These are phyloP conservation scores for Phaeosphaeriaceae sp. DNA, from an alignment of 2,329 filamentous ascomycete genomes.

Conservation along the genomic window DNA sequence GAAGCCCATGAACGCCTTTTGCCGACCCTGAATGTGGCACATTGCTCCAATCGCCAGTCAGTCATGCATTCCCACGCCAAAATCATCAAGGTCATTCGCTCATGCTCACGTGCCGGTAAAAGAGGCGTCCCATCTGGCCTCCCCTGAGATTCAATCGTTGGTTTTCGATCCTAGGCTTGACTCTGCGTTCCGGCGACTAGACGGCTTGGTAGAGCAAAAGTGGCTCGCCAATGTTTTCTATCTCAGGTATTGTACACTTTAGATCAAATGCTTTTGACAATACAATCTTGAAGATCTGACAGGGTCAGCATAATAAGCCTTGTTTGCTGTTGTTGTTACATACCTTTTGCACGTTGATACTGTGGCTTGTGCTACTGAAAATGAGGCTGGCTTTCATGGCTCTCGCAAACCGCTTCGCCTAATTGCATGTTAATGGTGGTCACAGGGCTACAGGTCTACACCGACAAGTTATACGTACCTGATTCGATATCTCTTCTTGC, in stretches of 20 bases:
- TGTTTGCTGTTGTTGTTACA: background rate
- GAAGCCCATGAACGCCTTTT: slow-evolving; percentile 40
- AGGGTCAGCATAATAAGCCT: slow-evolving; percentile 35
- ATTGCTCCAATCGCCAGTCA: slow-evolving; percentile 49
- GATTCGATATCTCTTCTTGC: slow-evolving; percentile 97
- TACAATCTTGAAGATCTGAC: slow-evolving; percentile 98
- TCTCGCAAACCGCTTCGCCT: slow-evolving; percentile 95
- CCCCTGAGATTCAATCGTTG: slow-evolving; percentile 13
- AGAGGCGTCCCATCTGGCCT: slow-evolving; percentile 24
- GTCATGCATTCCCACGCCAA: slow-evolving; percentile 44
- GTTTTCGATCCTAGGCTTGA: slow-evolving; percentile 19
- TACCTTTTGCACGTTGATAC: slow-evolving; percentile 99
- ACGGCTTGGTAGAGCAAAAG: slow-evolving; percentile 77
- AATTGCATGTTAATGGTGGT: slow-evolving; percentile 8
- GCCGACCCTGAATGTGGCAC: slow-evolving; percentile 28
- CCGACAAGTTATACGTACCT: slow-evolving; percentile 65
- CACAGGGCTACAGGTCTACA: background rate
- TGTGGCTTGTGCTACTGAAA: slow-evolving; percentile 98
- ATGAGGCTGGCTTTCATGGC: slow-evolving; percentile 98
- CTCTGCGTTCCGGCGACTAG: slow-evolving; percentile 33
- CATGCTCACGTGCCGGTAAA: slow-evolving; percentile 40
- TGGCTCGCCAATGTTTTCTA: slow-evolving; percentile 96
- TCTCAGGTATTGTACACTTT: slow-evolving; percentile 98
- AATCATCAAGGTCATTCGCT: slow-evolving; percentile 48
- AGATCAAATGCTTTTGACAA: slow-evolving; percentile 98